Conservation (phyloP, 116 monocot species). For the Dioscorea cayenensis region DNA sequence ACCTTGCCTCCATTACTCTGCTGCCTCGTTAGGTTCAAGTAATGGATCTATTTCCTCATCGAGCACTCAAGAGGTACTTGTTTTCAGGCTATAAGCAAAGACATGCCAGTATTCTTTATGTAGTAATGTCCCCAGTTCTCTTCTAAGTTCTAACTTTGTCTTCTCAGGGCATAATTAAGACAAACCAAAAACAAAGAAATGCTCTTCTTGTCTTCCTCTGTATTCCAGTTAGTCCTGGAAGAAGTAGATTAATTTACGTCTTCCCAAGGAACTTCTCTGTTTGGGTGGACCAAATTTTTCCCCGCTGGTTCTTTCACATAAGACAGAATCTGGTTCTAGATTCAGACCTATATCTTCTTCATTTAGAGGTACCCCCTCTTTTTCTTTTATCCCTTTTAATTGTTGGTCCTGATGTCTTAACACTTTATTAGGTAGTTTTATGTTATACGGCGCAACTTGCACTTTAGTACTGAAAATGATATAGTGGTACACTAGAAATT, state of each 20-base stretch:
- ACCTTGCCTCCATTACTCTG: conserved; percentile 50
- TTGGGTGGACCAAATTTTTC: conserved; percentile 66
- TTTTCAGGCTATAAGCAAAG: neutral
- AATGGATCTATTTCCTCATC: conserved; percentile 19
- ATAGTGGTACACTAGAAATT: no score
- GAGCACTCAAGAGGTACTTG: conserved; percentile 32
- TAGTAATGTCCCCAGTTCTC: neutral
- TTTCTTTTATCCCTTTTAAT: neutral
- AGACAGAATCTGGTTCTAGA: conserved; percentile 76
- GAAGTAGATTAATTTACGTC: conserved; percentile 71
- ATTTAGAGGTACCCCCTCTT: conserved; percentile 83
- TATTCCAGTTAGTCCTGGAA: conserved; percentile 81
- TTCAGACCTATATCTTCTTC: conserved; percentile 89
- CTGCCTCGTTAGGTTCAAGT: conserved; percentile 4
- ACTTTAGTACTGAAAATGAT: no score
- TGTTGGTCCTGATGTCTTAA: neutral
- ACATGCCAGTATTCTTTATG: neutral
- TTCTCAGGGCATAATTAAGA: conserved; percentile 23
- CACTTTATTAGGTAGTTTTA: neutral
- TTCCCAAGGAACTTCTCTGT: conserved; percentile 81
- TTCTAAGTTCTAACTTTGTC: neutral
- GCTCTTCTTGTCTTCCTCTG: conserved; percentile 65
- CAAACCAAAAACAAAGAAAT: conserved; percentile 22
- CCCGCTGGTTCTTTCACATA: conserved; percentile 78
- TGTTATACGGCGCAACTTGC: no score